A percentile compares a stretch with the other conserved stretches of the same genome.
Evolutionary conservation across 768 basidiomycete genomes (phyloP).

Genomic region (Psilocybe cyanescens): DNA sequence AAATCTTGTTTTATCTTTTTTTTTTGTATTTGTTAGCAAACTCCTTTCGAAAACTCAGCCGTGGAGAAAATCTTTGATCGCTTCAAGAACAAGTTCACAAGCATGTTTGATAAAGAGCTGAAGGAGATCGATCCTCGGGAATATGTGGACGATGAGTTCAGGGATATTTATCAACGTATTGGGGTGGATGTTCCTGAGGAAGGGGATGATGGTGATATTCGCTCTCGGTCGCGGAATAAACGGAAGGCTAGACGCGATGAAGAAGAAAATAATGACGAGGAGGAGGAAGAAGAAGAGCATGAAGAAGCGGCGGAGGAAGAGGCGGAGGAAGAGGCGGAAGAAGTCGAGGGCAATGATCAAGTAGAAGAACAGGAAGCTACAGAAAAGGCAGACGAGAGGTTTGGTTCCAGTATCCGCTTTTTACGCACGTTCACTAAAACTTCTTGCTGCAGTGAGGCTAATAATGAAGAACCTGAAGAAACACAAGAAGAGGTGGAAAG

Average conservation of each 20-base stretch:
- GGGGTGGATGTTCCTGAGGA: constrained; percentile 40
- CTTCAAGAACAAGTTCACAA: constrained; percentile 52
- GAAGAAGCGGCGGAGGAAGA: constrained; percentile 14
- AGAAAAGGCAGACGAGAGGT: constrained; percentile 3
- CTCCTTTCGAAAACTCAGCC: constrained; percentile 57
- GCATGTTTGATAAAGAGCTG: constrained; percentile 46
- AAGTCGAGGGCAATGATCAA: background rate
- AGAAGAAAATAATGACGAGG: constrained; percentile 15
- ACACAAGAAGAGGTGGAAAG: background rate
- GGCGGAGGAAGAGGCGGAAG: constrained; percentile 10
- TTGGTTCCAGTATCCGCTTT: background rate
- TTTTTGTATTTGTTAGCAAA: constrained; percentile 43
- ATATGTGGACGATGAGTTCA: constrained; percentile 45
- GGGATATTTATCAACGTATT: constrained; percentile 44
- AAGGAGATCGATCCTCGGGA: constrained; percentile 37
- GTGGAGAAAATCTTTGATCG: constrained; percentile 57
- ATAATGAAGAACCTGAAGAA: constrained; percentile 7
- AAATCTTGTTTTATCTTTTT: background rate
- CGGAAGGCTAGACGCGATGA: constrained; percentile 14
- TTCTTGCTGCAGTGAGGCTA: constrained; percentile 6
- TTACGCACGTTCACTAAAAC: background rate
- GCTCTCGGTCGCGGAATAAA: constrained; percentile 18
- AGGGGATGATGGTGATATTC: constrained; percentile 16
- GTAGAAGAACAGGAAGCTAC: background rate
- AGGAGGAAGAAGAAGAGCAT: constrained; percentile 18